These are phyloP conservation scores for Hysterangium stoloniferum DNA, from an alignment of 768 basidiomycete species.

Conservation along the genomic window DNA sequence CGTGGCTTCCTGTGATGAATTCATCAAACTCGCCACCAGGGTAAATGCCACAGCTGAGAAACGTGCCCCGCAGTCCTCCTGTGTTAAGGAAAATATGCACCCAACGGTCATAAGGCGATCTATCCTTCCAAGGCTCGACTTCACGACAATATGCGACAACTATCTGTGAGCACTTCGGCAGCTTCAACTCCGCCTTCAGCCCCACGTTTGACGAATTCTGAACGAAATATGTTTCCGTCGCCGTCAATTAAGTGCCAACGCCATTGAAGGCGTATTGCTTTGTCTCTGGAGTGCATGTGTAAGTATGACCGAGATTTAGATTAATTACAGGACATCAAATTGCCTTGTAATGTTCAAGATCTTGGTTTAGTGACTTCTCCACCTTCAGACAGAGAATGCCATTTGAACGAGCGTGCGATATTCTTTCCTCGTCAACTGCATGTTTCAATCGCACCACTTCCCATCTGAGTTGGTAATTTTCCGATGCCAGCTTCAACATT, in stretches of 20 bases:
- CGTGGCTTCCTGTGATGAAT: constrained; percentile 69
- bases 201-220: constrained; percentile 53
- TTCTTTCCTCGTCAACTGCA: too few species aligned
- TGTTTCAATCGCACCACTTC: too few species aligned
- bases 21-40: constrained; percentile 57
- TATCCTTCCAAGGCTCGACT: constrained; percentile 32
- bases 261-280: too few species aligned
- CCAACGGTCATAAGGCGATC: constrained; percentile 62
- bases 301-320: too few species aligned
- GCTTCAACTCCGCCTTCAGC: constrained; percentile 53
- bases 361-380: too few species aligned
- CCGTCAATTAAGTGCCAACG: constrained; percentile 48
- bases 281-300: too few species aligned
- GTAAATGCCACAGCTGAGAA: constrained; percentile 48
- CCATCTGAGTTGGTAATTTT: too few species aligned
- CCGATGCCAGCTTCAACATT: too few species aligned
- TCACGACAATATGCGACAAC: constrained; percentile 21
- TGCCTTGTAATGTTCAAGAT: too few species aligned
- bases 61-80: constrained; percentile 40
- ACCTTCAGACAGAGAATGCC: too few species aligned
- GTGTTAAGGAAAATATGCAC: constrained; percentile 67
- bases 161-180: constrained; percentile 61
- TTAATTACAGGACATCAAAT: too few species aligned
- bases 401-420: too few species aligned
- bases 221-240: constrained; percentile 58